Conservation (phyloP, 2,329 filamentous ascomycete species). For the Ciborinia camelliae region DNA sequence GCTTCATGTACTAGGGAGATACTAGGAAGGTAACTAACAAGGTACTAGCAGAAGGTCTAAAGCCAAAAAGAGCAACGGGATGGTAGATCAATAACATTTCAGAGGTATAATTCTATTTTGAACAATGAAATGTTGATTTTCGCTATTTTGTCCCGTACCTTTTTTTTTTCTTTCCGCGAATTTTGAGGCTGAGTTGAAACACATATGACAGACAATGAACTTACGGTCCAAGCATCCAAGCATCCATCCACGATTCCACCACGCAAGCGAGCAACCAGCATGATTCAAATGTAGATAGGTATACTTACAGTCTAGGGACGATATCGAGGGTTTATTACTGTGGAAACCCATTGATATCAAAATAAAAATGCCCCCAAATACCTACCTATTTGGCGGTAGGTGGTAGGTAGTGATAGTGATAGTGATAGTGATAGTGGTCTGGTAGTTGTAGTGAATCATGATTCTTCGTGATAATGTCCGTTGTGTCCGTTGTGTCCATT, state of each 20-base stretch:
- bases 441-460: too few relatives aligned
- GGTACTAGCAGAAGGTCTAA: background rate
- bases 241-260: background rate
- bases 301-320: too few relatives aligned
- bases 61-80: too few relatives aligned
- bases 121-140: background rate
- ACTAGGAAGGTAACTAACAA: too few relatives aligned
- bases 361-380: background rate
- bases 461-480: too few relatives aligned
- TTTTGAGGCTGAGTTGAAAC: constrained; percentile 3
- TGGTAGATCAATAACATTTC: background rate
- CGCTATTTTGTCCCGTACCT: background rate
- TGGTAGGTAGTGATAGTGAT: too few relatives aligned
- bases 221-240: background rate
- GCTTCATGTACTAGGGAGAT: background rate
- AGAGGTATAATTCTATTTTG: background rate
- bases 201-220: background rate
- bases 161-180: background rate
- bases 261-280: too few relatives aligned
- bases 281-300: too few relatives aligned
- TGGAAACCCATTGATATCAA: background rate
- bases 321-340: too few relatives aligned
- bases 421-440: too few relatives aligned
- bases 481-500: too few relatives aligned
- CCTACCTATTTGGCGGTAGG: too few relatives aligned